Conservation (phyloP, 495 filamentous ascomycete species). For the Penicillium canariense region DNA sequence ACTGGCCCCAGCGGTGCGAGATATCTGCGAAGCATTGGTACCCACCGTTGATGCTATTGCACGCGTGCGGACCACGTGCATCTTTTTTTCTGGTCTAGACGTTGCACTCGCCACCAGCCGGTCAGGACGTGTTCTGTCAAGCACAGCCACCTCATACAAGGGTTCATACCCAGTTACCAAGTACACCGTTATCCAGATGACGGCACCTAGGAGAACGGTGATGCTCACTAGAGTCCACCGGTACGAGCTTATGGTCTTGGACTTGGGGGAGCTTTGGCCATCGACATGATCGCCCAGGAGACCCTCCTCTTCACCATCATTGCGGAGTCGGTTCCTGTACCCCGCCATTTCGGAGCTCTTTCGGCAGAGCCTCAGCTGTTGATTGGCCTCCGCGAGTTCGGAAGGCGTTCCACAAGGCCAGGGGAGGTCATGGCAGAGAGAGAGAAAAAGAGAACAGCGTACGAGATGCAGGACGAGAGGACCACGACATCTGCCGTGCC, state of each 20-base stretch:
- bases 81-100: conserved; percentile 1
- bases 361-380: background rate
- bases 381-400: background rate
- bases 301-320: conserved; percentile 1
- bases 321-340: background rate
- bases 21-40: conserved; percentile 60
- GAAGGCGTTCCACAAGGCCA: background rate
- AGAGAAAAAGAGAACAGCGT: background rate
- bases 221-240: conserved; percentile 5
- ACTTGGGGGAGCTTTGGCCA: background rate
- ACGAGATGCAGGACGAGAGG: background rate
- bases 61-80: conserved; percentile 25
- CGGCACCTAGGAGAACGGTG: background rate
- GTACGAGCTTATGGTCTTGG: background rate
- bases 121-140: conserved; percentile 5
- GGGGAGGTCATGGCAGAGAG: background rate
- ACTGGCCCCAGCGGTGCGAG: conserved; percentile 80
- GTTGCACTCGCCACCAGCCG: background rate
- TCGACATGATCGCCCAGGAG: conserved; percentile 6
- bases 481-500: conserved; percentile 1
- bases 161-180: conserved; percentile 15
- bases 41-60: conserved; percentile 59
- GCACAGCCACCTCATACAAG: background rate
- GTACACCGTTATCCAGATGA: background rate
- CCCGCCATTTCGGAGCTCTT: background rate